Evolutionary conservation across 345 rosid species (phyloP).

Genomic region (Luvunga scandens): DNA sequence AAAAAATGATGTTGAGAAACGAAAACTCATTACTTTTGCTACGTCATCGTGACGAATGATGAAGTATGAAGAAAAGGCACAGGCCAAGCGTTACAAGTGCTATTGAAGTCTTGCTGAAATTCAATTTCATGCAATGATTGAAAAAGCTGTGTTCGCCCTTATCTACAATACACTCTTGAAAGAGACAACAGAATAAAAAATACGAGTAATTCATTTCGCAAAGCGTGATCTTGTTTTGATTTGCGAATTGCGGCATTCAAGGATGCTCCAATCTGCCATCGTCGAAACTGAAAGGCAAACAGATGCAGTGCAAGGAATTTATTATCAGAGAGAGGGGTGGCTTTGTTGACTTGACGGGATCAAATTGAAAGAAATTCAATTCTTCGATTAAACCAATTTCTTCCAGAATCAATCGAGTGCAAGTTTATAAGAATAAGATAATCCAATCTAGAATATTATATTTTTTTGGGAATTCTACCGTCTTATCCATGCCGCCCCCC

Average conservation of each 20-base stretch:
- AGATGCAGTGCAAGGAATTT: not conserved
- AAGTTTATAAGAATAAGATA: not conserved
- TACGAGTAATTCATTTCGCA: too few species aligned
- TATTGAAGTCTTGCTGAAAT: not conserved
- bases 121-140: not conserved
- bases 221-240: too few species aligned
- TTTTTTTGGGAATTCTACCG: not conserved
- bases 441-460: not conserved
- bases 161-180: not conserved
- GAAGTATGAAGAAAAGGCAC: not conserved
- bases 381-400: too few species aligned
- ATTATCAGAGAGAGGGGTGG: too few species aligned
- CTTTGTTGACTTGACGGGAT: too few species aligned
- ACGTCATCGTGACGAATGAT: slow-evolving; percentile 3
- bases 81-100: not conserved
- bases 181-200: too few species aligned
- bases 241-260: not conserved
- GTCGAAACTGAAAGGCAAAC: too few species aligned
- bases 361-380: too few species aligned
- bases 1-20: too few species aligned
- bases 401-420: not conserved
- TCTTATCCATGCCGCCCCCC: too few species aligned
- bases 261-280: not conserved
- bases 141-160: not conserved
- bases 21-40: not conserved